These are phyloP conservation scores for Trypanosoma conorhini DNA, from an alignment of 208 protist species.

Conservation along the genomic window DNA sequence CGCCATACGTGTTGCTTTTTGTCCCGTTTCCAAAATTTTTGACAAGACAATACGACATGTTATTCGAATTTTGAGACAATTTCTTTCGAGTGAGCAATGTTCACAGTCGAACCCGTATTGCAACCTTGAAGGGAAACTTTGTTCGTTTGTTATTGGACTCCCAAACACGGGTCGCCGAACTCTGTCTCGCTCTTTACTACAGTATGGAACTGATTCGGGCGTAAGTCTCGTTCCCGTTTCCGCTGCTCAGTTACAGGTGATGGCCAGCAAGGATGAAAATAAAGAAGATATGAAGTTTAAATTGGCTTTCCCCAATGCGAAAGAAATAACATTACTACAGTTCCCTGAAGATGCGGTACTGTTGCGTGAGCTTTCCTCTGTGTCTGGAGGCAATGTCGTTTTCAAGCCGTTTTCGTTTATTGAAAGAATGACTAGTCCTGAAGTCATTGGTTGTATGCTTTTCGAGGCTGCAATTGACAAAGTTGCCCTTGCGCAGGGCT, in stretches of 20 bases:
- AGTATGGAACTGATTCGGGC: conserved; percentile 42
- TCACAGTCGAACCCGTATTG: conserved; percentile 41
- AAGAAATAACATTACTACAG: conserved; percentile 73
- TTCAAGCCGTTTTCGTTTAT: conserved; percentile 70
- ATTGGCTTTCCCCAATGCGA: conserved; percentile 82
- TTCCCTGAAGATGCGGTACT: conserved; percentile 70
- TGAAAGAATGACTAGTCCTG: conserved; percentile 66
- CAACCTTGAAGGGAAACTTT: conserved; percentile 80
- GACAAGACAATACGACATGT: conserved; percentile 61
- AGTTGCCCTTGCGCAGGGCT: conserved; percentile 62
- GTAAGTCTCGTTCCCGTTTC: conserved; percentile 74
- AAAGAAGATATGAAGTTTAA: conserved; percentile 48
- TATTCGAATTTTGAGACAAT: conserved; percentile 68
- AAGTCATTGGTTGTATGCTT: conserved; percentile 68
- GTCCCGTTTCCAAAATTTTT: conserved; percentile 64
- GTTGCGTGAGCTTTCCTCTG: conserved; percentile 47
- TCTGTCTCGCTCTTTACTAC: conserved; percentile 60
- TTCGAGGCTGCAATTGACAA: conserved; percentile 70
- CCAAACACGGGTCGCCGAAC: conserved; percentile 77
- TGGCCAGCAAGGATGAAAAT: conserved; percentile 33
- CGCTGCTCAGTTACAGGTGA: conserved; percentile 76
- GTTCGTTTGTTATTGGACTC: conserved; percentile 76
- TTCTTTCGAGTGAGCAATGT: conserved; percentile 57
- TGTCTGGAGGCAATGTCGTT: conserved; percentile 65
- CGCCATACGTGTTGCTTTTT: conserved; percentile 39